Conservation (phyloP, 495 filamentous ascomycete genomes). For the Tuber melanosporum region DNA sequence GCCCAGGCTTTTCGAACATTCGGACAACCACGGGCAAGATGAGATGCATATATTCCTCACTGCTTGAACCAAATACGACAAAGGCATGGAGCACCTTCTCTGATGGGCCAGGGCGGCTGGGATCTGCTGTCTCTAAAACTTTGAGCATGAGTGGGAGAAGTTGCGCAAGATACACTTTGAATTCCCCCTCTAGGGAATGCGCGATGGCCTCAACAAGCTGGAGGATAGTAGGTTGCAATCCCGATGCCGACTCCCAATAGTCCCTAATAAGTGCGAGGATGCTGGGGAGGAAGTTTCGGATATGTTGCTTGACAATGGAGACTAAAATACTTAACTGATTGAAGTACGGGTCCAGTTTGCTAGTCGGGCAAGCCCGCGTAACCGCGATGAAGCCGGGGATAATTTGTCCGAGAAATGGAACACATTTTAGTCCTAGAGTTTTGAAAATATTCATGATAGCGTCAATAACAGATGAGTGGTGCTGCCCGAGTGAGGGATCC, state of each 20-base stretch:
- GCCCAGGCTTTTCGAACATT: constrained; percentile 76
- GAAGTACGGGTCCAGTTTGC: constrained; percentile 85
- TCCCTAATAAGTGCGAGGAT: constrained; percentile 78
- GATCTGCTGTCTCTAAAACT: constrained; percentile 79
- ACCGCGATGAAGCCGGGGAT: constrained; percentile 87
- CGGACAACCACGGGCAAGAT: constrained; percentile 94
- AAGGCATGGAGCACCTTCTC: constrained; percentile 92
- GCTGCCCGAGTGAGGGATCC: constrained; percentile 76
- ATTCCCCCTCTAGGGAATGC: constrained; percentile 90
- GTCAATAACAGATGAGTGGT: constrained; percentile 93
- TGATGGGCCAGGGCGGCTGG: constrained; percentile 56
- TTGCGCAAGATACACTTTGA: constrained; percentile 84
- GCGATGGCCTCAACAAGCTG: constrained; percentile 86
- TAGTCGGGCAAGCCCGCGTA: constrained; percentile 65
- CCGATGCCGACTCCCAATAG: constrained; percentile 70
- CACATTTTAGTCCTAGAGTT: constrained; percentile 88
- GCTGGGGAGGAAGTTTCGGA: constrained; percentile 74
- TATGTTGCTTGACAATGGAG: constrained; percentile 91
- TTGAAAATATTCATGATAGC: constrained; percentile 98
- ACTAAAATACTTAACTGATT: constrained; percentile 90
- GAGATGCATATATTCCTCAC: constrained; percentile 97
- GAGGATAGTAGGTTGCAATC: constrained; percentile 82
- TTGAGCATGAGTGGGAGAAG: constrained; percentile 88
- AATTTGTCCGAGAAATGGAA: constrained; percentile 84
- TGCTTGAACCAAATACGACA: constrained; percentile 89